Evolutionary conservation across 129 eudicot species (phyloP).

Genomic region (Saposhnikovia divaricata): DNA sequence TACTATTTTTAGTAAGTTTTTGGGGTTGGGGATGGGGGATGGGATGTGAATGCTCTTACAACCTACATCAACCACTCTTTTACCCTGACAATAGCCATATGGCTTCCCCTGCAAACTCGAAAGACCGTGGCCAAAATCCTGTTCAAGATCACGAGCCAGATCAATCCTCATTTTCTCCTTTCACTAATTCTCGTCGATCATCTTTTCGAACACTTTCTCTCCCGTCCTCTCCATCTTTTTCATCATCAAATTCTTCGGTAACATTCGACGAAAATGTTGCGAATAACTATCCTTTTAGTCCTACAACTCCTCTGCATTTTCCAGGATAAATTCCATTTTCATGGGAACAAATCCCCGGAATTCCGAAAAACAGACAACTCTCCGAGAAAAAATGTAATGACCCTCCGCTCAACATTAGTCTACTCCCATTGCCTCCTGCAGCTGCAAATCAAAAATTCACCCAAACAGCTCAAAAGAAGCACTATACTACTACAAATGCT

Average conservation of each 20-base stretch:
- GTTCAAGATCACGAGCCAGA: background rate
- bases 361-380: conserved; percentile 36
- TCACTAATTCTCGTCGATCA: conserved; percentile 15
- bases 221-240: conserved; percentile 33
- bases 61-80: background rate
- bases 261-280: background rate
- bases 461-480: conserved; percentile 22
- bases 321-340: conserved; percentile 64
- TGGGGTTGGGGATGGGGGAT: too few relatives aligned
- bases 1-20: too few relatives aligned
- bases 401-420: conserved; percentile 15
- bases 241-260: conserved; percentile 22
- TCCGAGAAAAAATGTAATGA: background rate
- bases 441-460: conserved; percentile 14
- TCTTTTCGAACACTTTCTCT: conserved; percentile 38
- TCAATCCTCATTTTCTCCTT: background rate
- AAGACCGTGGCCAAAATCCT: background rate
- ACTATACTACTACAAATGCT: background rate
- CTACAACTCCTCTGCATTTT: conserved; percentile 33
- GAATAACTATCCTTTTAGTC: conserved; percentile 24
- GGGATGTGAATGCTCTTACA: too few relatives aligned
- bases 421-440: conserved; percentile 69
- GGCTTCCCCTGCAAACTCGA: background rate
- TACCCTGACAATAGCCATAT: background rate
- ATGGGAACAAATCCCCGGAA: conserved; percentile 92